Evolutionary conservation across 768 basidiomycete species (phyloP).

Genomic region (Leccinum boreale): DNA sequence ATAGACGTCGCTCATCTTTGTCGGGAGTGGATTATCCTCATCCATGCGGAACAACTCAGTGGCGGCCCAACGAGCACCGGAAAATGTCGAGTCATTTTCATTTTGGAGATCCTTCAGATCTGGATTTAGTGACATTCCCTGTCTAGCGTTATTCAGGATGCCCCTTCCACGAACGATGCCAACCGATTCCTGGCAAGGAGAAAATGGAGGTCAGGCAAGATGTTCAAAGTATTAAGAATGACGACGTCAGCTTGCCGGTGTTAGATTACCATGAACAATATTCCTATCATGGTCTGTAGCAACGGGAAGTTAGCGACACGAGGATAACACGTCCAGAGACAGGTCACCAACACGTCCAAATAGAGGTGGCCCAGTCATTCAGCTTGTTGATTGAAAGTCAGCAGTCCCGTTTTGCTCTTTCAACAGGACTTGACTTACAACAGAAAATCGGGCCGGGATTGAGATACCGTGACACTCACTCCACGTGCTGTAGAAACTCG

Average conservation of each 20-base stretch:
- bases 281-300: not conserved
- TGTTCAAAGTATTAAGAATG: not conserved
- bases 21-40: not conserved
- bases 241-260: conserved; percentile 1
- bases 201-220: not conserved
- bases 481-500: not conserved
- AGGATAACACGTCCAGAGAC: not conserved
- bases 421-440: conserved; percentile 3
- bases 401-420: not conserved
- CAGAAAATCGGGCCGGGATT: not conserved
- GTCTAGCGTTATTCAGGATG: not conserved
- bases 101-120: not conserved
- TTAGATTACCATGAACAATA: conserved; percentile 8
- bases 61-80: conserved; percentile 12
- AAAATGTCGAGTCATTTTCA: not conserved
- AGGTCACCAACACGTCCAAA: not conserved
- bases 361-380: conserved; percentile 7
- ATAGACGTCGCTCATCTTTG: conserved; percentile 15
- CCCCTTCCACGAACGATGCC: conserved; percentile 3
- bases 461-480: not conserved
- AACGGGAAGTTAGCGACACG: not conserved
- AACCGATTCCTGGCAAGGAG: not conserved
- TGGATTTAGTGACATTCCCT: not conserved
- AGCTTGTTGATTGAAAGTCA: not conserved
- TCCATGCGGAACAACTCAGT: conserved; percentile 8